phyloP scores from a whole-genome alignment of 768 basidiomycete species.

The Hortiboletus flavorubellus region DNA sequence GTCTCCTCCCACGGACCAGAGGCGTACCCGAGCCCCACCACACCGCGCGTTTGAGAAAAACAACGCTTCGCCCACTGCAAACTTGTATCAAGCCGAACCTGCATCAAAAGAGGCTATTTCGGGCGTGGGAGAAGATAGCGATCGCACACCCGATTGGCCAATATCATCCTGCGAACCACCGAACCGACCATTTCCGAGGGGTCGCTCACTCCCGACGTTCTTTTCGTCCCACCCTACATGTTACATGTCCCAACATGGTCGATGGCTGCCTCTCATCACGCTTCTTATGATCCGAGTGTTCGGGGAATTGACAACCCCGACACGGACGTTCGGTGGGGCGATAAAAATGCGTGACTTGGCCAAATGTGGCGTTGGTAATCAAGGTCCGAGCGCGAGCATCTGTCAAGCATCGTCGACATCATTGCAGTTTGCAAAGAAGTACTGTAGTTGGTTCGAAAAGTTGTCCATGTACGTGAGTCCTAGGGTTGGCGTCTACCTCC shows the following conservation, averaged over 20 bases:
- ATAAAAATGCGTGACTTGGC: background rate
- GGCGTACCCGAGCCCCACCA: no score
- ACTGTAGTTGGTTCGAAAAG: background rate
- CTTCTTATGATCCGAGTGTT: background rate
- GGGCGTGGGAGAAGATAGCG: constrained; percentile 1
- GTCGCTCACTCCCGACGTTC: background rate
- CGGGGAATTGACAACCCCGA: background rate
- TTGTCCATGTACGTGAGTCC: background rate
- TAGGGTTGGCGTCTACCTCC: background rate
- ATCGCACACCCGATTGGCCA: constrained; percentile 2
- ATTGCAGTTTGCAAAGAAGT: no score
- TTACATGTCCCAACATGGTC: background rate
- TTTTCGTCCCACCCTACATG: background rate
- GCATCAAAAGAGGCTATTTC: background rate
- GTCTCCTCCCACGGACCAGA: background rate
- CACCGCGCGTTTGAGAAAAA: background rate
- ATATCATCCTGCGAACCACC: background rate
- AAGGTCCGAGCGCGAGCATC: no score
- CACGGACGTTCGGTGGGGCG: background rate
- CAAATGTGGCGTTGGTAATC: no score
- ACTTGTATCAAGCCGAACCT: background rate
- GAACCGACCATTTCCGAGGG: background rate
- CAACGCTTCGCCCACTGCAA: background rate
- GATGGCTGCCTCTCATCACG: background rate
- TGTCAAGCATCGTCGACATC: no score